Base-by-base conservation (phyloP, 805 yeast genomes). In the Zygosaccharomyces lentus region DNA sequence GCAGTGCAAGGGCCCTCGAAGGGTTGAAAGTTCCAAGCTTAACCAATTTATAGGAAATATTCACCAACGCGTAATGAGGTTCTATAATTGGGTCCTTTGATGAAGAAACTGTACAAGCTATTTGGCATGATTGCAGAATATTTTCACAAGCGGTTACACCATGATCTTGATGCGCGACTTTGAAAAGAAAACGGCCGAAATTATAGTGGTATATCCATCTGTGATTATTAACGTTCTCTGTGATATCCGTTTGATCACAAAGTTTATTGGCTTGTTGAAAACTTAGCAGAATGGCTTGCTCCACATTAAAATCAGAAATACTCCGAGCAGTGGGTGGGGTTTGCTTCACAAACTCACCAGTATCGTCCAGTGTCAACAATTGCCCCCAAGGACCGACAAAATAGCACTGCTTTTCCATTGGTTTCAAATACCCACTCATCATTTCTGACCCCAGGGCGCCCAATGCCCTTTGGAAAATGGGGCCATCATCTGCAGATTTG, bases 61-160 rank as follows among this genome's bases (percentile, higher is more conserved):
- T 73, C 34, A 85, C 73, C 3, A 84, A 61, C 36, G 72, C 70
- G 57, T 88, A 89, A 58, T 84, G 89, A 0, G 96, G 91, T 56
- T 90, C 96, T 36, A 90, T 66, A 2, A 82, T 69, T 1, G 76
- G 74, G 32, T 84, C 93, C 40, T 71, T 69, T 3, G 64, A 54
- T 2, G 74, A 61, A 2, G 68, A 57, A 6, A 36, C 30, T 6
- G 57, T 62, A 7, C 57, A 51, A 0, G 82, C 78, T 3, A 72
- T 44, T 0, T 47, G 36, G 47, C 82, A 76, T 0, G 87, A 66
- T n/a, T 62, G 59, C 9, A 71, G 30, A 15, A 82, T 58, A 4
- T 73, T 57, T 0, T 68, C 67, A 23, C 39, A 46, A 2, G 56
- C 54, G 15, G 37, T 29, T 17, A 32, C 32, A n/a, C 46, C 29